Percentiles rank a stretch among this genome's conserved stretches.
Evolutionary conservation across 2,329 filamentous ascomycete genomes (phyloP).

Genomic region (Fusarium xyrophilum): DNA sequence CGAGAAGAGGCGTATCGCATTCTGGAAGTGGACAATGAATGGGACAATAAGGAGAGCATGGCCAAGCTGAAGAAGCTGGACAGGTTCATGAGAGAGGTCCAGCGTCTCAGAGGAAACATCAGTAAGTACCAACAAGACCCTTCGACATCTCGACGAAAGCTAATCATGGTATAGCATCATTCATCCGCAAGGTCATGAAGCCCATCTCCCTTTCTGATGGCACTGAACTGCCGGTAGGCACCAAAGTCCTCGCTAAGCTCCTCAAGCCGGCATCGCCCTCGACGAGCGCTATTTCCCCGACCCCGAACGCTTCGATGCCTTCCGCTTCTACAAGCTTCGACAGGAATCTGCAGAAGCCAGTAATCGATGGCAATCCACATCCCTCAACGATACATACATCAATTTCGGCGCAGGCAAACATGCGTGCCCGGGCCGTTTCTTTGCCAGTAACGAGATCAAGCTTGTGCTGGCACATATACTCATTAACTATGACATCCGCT

Average conservation of each 20-base stretch:
- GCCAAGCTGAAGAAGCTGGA: conserved; percentile 55
- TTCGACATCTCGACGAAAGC: neutral
- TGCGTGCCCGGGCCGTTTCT: conserved; percentile 58
- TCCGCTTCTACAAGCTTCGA: conserved; percentile 57
- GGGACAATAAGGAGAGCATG: conserved; percentile 53
- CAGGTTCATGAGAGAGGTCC: conserved; percentile 57
- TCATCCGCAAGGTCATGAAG: conserved; percentile 55
- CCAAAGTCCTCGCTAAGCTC: conserved; percentile 52
- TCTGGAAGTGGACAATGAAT: conserved; percentile 51
- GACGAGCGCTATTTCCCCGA: conserved; percentile 51
- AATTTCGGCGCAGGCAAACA: conserved; percentile 58
- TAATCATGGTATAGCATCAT: conserved; percentile 47
- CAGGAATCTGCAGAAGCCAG: conserved; percentile 48
- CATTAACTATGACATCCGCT: conserved; percentile 52
- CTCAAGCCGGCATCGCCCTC: conserved; percentile 51
- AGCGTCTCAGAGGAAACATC: conserved; percentile 52
- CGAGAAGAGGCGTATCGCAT: conserved; percentile 56
- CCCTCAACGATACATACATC: conserved; percentile 51
- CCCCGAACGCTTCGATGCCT: conserved; percentile 55
- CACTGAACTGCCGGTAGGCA: conserved; percentile 52
- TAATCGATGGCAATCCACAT: conserved; percentile 53
- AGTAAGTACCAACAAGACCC: conserved; percentile 43
- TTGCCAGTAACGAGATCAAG: conserved; percentile 56
- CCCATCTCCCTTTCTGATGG: conserved; percentile 55
- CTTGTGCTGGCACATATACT: conserved; percentile 52